phyloP scores from a whole-genome alignment of 139 green algal genomes.

The Tetraselmis chui region DNA sequence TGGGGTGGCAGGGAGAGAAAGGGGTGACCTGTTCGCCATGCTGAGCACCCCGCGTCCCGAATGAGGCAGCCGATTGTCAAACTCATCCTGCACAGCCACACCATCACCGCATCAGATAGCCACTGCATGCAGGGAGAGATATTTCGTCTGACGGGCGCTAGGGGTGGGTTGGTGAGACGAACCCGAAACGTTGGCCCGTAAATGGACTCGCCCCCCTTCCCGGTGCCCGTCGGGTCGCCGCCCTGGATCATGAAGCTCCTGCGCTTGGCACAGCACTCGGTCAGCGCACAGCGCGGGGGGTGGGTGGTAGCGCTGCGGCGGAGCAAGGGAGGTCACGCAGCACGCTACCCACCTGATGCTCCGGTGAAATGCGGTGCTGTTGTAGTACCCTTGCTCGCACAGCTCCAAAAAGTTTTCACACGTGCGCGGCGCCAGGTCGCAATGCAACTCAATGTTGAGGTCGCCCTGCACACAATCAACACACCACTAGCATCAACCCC shows the following conservation, averaged over 20 bases:
- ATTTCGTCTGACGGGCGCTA: background rate
- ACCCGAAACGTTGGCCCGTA: constrained; percentile 67
- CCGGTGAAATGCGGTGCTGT: constrained; percentile 80
- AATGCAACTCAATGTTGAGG: constrained; percentile 90
- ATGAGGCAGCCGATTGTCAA: constrained; percentile 41
- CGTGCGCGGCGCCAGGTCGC: constrained; percentile 74
- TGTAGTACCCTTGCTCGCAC: constrained; percentile 83
- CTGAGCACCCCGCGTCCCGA: constrained; percentile 73
- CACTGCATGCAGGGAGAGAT: no score
- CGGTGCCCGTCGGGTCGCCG: constrained; percentile 91
- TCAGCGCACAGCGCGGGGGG: no score
- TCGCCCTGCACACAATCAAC: constrained; percentile 46
- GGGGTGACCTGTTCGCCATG: constrained; percentile 93
- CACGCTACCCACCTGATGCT: constrained; percentile 70
- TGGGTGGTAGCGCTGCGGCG: no score
- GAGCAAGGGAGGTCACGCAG: no score
- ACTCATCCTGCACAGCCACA: constrained; percentile 39
- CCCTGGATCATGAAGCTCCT: constrained; percentile 50
- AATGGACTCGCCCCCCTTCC: constrained; percentile 85
- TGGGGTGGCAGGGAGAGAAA: no score
- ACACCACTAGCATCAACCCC: no score
- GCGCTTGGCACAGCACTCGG: no score
- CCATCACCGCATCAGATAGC: no score
- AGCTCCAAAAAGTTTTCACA: constrained; percentile 96
- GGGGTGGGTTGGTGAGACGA: background rate